Conservation (phyloP, 1,284 basidiomycete species). For the Apiotrichum veenhuisii region DNA sequence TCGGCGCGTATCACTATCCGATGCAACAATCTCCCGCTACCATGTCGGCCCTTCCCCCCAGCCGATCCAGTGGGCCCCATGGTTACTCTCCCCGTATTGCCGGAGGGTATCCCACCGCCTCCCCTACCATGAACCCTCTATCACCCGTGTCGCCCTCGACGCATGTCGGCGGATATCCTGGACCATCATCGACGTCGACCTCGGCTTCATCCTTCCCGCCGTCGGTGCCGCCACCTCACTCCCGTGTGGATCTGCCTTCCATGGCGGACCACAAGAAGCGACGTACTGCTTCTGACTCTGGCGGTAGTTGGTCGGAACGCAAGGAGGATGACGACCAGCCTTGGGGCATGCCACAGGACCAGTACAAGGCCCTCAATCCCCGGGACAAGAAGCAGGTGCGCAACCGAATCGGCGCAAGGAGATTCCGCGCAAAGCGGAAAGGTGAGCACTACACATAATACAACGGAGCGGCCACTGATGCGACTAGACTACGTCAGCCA, state of each 20-base stretch:
- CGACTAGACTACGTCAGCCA: slow-evolving; percentile 14
- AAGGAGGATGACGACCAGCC: slow-evolving; percentile 32
- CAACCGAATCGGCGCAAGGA: slow-evolving; percentile 41
- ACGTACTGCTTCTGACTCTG: slow-evolving; percentile 12
- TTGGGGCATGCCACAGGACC: slow-evolving; percentile 47
- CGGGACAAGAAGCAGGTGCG: slow-evolving; percentile 46
- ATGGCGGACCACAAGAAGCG: slow-evolving; percentile 8
- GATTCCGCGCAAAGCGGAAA: slow-evolving; percentile 46
- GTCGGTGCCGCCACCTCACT: slow-evolving; percentile 8
- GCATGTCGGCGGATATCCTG: slow-evolving; percentile 9
- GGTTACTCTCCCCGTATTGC: slow-evolving; percentile 21
- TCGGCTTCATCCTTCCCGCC: slow-evolving; percentile 17
- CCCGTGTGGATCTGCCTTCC: slow-evolving; percentile 6
- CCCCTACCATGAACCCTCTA: slow-evolving; percentile 16
- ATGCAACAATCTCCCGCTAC: slow-evolving; percentile 14
- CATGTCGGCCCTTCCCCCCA: slow-evolving; percentile 15
- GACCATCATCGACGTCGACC: slow-evolving; percentile 1
- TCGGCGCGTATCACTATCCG: slow-evolving; percentile 18
- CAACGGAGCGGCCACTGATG: neutral
- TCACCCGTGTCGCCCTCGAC: slow-evolving; percentile 20
- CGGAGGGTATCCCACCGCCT: slow-evolving; percentile 15
- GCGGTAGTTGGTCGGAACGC: slow-evolving; percentile 11
- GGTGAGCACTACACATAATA: slow-evolving; percentile 23
- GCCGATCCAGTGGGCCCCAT: slow-evolving; percentile 6
- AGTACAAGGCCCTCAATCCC: slow-evolving; percentile 42